Evolutionary conservation across 495 filamentous ascomycete species (phyloP).

Genomic region (Barbatosphaeria neglecta): DNA sequence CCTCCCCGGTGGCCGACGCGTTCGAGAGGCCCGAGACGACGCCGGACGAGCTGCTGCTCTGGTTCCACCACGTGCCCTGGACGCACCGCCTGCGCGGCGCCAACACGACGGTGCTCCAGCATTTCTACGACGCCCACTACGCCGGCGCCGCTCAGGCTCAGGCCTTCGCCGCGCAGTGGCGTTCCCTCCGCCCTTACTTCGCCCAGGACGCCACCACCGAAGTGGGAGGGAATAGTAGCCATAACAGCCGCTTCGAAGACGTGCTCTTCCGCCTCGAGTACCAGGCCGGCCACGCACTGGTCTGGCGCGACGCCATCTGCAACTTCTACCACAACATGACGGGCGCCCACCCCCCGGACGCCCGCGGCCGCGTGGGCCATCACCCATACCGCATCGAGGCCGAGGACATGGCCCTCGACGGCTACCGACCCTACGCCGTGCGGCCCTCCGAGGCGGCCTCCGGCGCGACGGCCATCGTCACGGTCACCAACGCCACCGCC

Average conservation of each 20-base stretch:
- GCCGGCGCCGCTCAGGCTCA: conserved; percentile 47
- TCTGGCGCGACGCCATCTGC: conserved; percentile 56
- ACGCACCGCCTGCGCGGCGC: conserved; percentile 47
- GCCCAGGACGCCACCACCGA: too few species aligned
- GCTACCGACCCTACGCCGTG: conserved; percentile 34
- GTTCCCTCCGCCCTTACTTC: too few species aligned
- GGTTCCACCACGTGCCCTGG: conserved; percentile 68
- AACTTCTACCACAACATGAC: conserved; percentile 51
- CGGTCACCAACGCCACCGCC: conserved; percentile 11
- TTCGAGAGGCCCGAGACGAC: conserved; percentile 54
- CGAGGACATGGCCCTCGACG: conserved; percentile 43
- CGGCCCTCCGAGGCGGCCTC: conserved; percentile 43
- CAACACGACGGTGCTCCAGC: conserved; percentile 61
- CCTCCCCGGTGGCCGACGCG: conserved; percentile 39
- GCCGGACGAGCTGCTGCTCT: conserved; percentile 57
- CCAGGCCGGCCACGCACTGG: conserved; percentile 56
- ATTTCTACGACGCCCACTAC: conserved; percentile 67
- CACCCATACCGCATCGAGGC: conserved; percentile 51
- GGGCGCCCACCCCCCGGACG: conserved; percentile 40
- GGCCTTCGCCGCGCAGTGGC: conserved; percentile 43
- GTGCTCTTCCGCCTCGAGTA: conserved; percentile 45
- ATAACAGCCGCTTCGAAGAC: conserved; percentile 49
- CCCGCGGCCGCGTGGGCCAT: too few species aligned
- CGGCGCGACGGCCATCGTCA: conserved; percentile 33
- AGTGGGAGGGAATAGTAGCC: conserved; percentile 46